A percentile compares a stretch with the other conserved stretches of the same genome.
Evolutionary conservation across 2,329 filamentous ascomycete species (phyloP).

Genomic region (Cucurbitaria berberidis): DNA sequence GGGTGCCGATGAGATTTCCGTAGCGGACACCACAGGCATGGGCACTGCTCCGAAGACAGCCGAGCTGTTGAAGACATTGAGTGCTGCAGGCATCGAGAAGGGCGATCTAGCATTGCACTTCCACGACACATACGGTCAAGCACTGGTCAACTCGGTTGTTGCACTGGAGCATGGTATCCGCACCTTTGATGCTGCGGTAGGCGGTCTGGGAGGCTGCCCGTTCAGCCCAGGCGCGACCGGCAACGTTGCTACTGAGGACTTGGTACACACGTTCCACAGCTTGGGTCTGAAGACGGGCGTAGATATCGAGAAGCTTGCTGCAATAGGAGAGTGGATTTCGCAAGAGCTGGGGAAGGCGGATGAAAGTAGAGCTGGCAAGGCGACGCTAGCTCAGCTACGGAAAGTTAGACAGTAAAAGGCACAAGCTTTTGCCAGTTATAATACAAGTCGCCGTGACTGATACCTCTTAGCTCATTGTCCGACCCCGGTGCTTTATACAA

Average conservation of each 20-base stretch:
- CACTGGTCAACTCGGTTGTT: constrained; percentile 80
- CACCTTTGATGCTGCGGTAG: constrained; percentile 80
- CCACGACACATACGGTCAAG: constrained; percentile 87
- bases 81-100: constrained; percentile 69
- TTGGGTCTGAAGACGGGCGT: constrained; percentile 78
- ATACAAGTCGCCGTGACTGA: neutral
- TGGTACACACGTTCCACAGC: constrained; percentile 77
- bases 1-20: constrained; percentile 87
- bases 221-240: constrained; percentile 86
- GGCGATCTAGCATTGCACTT: constrained; percentile 83
- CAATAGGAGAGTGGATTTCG: constrained; percentile 50
- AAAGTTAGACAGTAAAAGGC: constrained; percentile 13
- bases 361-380: constrained; percentile 50
- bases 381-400: constrained; percentile 40
- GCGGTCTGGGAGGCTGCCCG: constrained; percentile 82
- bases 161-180: constrained; percentile 78
- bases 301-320: constrained; percentile 45
- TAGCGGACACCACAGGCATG: constrained; percentile 91
- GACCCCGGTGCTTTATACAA: too few relatives aligned
- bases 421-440: neutral
- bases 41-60: constrained; percentile 76
- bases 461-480: neutral
- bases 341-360: constrained; percentile 43
- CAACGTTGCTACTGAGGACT: constrained; percentile 83
- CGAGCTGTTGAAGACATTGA: constrained; percentile 68